Conservation (phyloP, 2,329 filamentous ascomycete genomes). For the Thelonectria blattea region DNA sequence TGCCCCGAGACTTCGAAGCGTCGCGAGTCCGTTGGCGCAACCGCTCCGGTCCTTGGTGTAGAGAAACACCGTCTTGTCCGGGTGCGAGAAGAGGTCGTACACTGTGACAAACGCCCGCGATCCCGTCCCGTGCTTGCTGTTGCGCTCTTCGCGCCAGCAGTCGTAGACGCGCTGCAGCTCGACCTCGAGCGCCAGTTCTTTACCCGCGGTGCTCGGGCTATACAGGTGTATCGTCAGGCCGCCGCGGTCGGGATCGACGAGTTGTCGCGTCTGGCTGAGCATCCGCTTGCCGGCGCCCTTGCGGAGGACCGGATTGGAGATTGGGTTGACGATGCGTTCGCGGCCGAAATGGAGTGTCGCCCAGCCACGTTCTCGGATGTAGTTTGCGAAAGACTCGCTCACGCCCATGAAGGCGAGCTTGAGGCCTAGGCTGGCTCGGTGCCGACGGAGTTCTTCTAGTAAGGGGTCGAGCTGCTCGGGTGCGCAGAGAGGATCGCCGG, state of each 20-base stretch:
- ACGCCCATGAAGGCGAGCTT: conserved; percentile 29
- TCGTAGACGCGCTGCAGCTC: conserved; percentile 27
- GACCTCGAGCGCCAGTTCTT: conserved; percentile 22
- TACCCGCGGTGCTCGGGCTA: conserved; percentile 12
- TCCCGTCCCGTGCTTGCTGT: conserved; percentile 5
- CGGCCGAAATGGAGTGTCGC: conserved; percentile 27
- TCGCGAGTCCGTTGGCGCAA: conserved; percentile 26
- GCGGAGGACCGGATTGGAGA: conserved; percentile 25
- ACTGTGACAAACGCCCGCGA: conserved; percentile 31
- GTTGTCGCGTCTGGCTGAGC: conserved; percentile 29
- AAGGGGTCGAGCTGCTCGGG: conserved; percentile 14
- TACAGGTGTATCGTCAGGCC: conserved; percentile 20
- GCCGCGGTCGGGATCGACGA: conserved; percentile 26
- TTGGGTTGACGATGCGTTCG: conserved; percentile 28
- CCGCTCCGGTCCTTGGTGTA: conserved; percentile 23
- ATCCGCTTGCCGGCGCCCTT: conserved; percentile 30
- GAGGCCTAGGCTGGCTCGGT: conserved; percentile 14
- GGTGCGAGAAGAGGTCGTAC: conserved; percentile 29
- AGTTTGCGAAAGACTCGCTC: conserved; percentile 24
- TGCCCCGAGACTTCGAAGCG: conserved; percentile 27
- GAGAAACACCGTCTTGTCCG: conserved; percentile 23
- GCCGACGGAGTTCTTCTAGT: conserved; percentile 25
- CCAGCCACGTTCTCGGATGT: conserved; percentile 20
- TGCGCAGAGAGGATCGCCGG: conserved; percentile 29
- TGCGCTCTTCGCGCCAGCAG: conserved; percentile 26